Evolutionary conservation across 306 rosid species (phyloP).

Genomic region (Dicorynia guianensis): DNA sequence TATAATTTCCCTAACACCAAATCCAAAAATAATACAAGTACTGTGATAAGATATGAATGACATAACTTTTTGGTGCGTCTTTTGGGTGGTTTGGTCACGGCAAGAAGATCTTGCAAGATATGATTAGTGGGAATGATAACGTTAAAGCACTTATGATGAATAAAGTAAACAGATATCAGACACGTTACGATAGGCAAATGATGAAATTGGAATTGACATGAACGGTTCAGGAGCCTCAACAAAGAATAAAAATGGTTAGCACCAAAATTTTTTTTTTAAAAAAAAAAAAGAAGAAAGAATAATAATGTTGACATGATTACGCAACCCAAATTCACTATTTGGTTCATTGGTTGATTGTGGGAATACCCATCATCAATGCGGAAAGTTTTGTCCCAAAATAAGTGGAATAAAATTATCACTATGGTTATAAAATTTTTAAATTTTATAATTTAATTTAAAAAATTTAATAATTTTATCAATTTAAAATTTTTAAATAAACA

Average conservation of each 20-base stretch:
- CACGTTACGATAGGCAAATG: not conserved
- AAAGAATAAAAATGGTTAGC: too few relatives aligned
- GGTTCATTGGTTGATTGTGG: slow-evolving; percentile 8
- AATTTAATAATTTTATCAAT: too few relatives aligned
- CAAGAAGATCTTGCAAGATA: slow-evolving; percentile 56
- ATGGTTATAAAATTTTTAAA: too few relatives aligned
- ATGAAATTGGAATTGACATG: slow-evolving; percentile 38
- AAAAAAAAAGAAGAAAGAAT: not conserved
- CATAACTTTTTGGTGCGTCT: slow-evolving; percentile 25
- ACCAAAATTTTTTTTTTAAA: too few relatives aligned
- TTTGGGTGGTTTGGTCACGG: slow-evolving; percentile 31
- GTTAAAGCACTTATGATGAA: slow-evolving; percentile 31
- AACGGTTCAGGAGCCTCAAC: slow-evolving; percentile 32
- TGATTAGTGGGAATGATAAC: slow-evolving; percentile 38
- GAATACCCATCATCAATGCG: too few relatives aligned
- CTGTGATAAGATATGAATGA: not conserved
- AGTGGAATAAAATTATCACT: too few relatives aligned
- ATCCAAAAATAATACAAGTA: too few relatives aligned
- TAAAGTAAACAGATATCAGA: slow-evolving; percentile 38
- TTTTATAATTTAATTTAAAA: not conserved
- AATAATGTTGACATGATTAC: slow-evolving; percentile 17
- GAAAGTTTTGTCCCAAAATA: too few relatives aligned
- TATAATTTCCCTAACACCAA: too few relatives aligned
- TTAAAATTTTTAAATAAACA: too few relatives aligned
- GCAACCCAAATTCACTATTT: not conserved